Evolutionary conservation across 192 early-diverging fungal species (phyloP), one percentile per base, ranked within the genome.

Genomic region (Obelidium mucronatum): DNA sequence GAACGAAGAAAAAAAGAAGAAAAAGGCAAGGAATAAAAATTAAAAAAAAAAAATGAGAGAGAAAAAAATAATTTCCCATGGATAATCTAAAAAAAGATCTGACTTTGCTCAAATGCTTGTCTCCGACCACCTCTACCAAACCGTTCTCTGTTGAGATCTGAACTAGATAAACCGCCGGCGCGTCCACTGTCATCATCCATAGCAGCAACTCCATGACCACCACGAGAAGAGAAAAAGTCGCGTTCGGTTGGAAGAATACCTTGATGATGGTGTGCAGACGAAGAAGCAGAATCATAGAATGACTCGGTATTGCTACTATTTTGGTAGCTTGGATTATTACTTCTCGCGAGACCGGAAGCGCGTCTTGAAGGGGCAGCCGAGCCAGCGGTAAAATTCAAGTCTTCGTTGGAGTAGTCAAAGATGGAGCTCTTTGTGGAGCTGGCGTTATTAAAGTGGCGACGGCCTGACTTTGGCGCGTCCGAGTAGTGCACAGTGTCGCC

Each of bases 21-120:
- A 65, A 65, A 65, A 65, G 35, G 13, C 19, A 36, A 5, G 13
- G 11, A 6, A 31, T 13, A 65, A 65, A 36, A 8, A 8, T 65
- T 65, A 5, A 65, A 6, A 17, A 28, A 28, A 65, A 39, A 37
- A 65, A 40, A 65, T 15, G 11, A 65, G 39, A 65, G 33, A 65
- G 15, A 65, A 37, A 37, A 28, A 13, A 28, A 8, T 13, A 65
- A 65, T 15, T 40, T 51, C 48, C 11, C 8, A 51, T 51, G 22
- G 22, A 51, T 60, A 26, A 15, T 24, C 51, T 52, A 68, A 30
- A 68, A 68, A 52, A 68, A 68, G 28, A 68, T 68, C 30, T 68
- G 66, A 52, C 66, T 68, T 0, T 40, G 66, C 44, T 68, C 66
- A 68, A 68, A 68, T n/a, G 66, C 66, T 11, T 30, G 66, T 68